Evolutionary conservation across 148 eudicot genomes (phyloP).

Genomic region (Fagopyrum homotropicum): DNA sequence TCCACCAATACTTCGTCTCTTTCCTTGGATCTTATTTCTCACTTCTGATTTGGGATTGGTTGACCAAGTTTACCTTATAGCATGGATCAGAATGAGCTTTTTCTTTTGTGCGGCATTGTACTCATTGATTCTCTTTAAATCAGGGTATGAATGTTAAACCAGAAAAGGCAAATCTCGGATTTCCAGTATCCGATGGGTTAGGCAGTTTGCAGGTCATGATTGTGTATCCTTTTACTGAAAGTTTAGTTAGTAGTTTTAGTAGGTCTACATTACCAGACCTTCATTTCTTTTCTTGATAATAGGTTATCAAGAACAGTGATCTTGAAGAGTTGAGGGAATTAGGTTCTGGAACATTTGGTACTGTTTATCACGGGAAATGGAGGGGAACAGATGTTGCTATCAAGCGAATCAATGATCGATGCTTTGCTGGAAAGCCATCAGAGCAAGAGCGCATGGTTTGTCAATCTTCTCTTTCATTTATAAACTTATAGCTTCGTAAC

Average conservation of each 20-base stretch:
- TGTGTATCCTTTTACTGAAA: background rate
- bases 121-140: slow-evolving; percentile 2
- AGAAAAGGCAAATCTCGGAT: slow-evolving; percentile 63
- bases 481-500: slow-evolving; percentile 10
- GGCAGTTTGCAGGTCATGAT: slow-evolving; percentile 72
- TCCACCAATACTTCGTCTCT: background rate
- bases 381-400: slow-evolving; percentile 98
- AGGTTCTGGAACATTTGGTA: slow-evolving; percentile 96
- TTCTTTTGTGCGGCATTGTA: background rate
- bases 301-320: slow-evolving; percentile 84
- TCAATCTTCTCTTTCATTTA: slow-evolving; percentile 1
- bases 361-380: slow-evolving; percentile 98
- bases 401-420: slow-evolving; percentile 83
- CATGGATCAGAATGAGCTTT: background rate
- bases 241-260: background rate
- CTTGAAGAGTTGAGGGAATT: slow-evolving; percentile 88
- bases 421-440: slow-evolving; percentile 85
- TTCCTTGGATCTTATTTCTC: background rate
- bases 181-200: slow-evolving; percentile 60
- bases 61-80: background rate
- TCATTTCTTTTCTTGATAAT: slow-evolving; percentile 10
- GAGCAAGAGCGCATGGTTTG: slow-evolving; percentile 88
- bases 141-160: slow-evolving; percentile 61
- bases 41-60: background rate
- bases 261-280: background rate